phyloP scores from a whole-genome alignment of 805 yeast species.

The Wickerhamiella qilinensis region DNA sequence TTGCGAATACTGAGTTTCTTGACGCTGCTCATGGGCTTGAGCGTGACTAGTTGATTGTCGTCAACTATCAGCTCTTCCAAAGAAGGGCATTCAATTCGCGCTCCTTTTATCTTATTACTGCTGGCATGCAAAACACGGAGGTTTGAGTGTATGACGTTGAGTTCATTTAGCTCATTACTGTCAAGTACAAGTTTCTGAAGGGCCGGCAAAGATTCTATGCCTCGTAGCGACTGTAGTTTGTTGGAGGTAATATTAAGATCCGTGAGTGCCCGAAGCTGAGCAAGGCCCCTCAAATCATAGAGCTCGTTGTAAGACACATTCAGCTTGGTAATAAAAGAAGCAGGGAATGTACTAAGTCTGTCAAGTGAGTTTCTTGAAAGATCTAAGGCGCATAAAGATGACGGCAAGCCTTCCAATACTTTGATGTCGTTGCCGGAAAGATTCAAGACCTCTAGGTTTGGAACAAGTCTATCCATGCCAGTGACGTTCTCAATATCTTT shows the following conservation, averaged over 20 bases:
- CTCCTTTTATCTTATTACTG: slow-evolving; percentile 9
- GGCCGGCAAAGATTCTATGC: slow-evolving; percentile 11
- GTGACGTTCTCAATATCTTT: slow-evolving; percentile 10
- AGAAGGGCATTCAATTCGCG: slow-evolving; percentile 10
- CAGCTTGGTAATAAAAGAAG: slow-evolving; percentile 10
- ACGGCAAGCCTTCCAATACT: slow-evolving; percentile 14
- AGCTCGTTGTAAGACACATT: slow-evolving; percentile 11
- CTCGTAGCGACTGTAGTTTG: slow-evolving; percentile 8
- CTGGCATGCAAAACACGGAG: slow-evolving; percentile 13
- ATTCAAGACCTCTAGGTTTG: slow-evolving; percentile 9
- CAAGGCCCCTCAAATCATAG: slow-evolving; percentile 9
- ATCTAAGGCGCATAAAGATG: slow-evolving; percentile 9
- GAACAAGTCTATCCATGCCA: slow-evolving; percentile 12
- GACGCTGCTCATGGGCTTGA: slow-evolving; percentile 11
- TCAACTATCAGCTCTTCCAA: slow-evolving; percentile 12
- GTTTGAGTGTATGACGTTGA: slow-evolving; percentile 8
- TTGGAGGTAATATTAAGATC: slow-evolving; percentile 13
- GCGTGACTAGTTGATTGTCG: slow-evolving; percentile 7
- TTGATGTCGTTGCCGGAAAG: slow-evolving; percentile 9
- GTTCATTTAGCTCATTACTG: slow-evolving; percentile 8
- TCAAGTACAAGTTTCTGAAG: slow-evolving; percentile 11
- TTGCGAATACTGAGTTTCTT: slow-evolving; percentile 9
- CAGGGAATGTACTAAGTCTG: slow-evolving; percentile 11
- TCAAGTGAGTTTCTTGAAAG: slow-evolving; percentile 9
- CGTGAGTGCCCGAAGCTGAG: slow-evolving; percentile 11